A percentile compares a stretch with the other conserved stretches of the same genome.
Conservation (phyloP, 768 basidiomycete species). For the Tylopilus subfusipes region DNA sequence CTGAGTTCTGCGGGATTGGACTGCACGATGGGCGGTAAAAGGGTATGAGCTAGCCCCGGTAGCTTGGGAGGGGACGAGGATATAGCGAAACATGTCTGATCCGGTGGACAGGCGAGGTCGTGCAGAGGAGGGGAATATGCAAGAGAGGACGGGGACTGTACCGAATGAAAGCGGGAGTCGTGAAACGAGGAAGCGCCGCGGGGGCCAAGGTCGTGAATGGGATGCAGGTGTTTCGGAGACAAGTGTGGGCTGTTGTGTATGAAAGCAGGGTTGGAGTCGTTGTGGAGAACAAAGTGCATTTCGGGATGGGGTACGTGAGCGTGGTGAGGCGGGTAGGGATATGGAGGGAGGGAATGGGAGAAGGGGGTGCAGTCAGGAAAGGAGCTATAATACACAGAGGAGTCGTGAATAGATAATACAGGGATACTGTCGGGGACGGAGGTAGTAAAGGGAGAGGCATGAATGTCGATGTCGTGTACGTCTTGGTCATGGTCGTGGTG, state of each 20-base stretch:
- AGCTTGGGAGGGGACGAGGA: slow-evolving; percentile 24
- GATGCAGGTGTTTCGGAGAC: slow-evolving; percentile 29
- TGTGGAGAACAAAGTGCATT: slow-evolving; percentile 26
- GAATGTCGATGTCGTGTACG: slow-evolving; percentile 34
- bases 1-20: slow-evolving; percentile 30
- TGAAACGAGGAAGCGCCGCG: slow-evolving; percentile 20
- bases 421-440: slow-evolving; percentile 18
- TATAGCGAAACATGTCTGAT: slow-evolving; percentile 18
- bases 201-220: slow-evolving; percentile 20
- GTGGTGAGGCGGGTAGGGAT: slow-evolving; percentile 30
- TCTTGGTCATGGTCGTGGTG: slow-evolving; percentile 23
- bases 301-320: slow-evolving; percentile 26
- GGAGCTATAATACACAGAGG: slow-evolving; percentile 32
- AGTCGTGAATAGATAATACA: slow-evolving; percentile 35
- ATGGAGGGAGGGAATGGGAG: slow-evolving; percentile 18
- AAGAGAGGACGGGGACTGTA: slow-evolving; percentile 24
- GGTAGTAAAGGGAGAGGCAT: slow-evolving; percentile 20
- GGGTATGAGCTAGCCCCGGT: slow-evolving; percentile 26
- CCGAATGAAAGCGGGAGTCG: slow-evolving; percentile 28
- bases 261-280: slow-evolving; percentile 17
- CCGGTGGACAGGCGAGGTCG: slow-evolving; percentile 21
- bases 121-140: slow-evolving; percentile 26
- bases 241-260: slow-evolving; percentile 22
- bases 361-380: slow-evolving; percentile 27
- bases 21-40: slow-evolving; percentile 33